These are phyloP conservation scores for Paralagenidium karlingii DNA, from an alignment of 352 stramenopile species.

Conservation along the genomic window DNA sequence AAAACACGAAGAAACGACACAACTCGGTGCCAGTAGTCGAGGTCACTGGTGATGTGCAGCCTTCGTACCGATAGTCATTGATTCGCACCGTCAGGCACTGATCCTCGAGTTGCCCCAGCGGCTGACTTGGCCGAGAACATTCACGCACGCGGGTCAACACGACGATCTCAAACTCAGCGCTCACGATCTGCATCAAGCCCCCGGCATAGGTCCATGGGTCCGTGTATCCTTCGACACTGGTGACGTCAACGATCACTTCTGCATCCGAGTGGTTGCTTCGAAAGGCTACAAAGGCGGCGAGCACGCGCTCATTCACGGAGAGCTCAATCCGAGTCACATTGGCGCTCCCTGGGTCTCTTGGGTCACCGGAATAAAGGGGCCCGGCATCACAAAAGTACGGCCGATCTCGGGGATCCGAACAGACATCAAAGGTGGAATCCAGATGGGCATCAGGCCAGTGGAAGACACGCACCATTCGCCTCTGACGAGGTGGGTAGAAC, in stretches of 20 bases:
- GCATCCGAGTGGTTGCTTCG: too few relatives aligned
- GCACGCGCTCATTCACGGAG: conserved; percentile 15
- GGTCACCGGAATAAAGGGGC: conserved; percentile 17
- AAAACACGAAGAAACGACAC: conserved; percentile 29
- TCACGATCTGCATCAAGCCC: conserved; percentile 24
- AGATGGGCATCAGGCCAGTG: conserved; percentile 23
- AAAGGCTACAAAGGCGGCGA: conserved; percentile 1
- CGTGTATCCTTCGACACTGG: conserved; percentile 29
- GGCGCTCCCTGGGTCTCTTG: conserved; percentile 1
- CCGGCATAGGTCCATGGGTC: conserved; percentile 32
- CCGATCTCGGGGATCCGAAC: conserved; percentile 32
- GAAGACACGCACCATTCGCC: conserved; percentile 34
- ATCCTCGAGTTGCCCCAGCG: conserved; percentile 1
- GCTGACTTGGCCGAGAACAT: too few relatives aligned
- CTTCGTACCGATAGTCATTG: conserved; percentile 34
- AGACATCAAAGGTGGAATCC: conserved; percentile 25
- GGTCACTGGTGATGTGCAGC: conserved; percentile 30
- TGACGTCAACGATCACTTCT: too few relatives aligned
- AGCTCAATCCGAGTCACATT: conserved; percentile 20
- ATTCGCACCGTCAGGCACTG: conserved; percentile 16
- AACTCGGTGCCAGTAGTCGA: conserved; percentile 32
- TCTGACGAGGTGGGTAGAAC: conserved; percentile 37
- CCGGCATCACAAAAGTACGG: conserved; percentile 38
- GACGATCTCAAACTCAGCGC: conserved; percentile 39
- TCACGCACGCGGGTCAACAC: conserved; percentile 25